A percentile compares a stretch with the other conserved stretches of the same genome.
These are phyloP conservation scores for Blakeslea trispora DNA, from an alignment of 371 early-diverging fungal genomes.

Conservation along the genomic window DNA sequence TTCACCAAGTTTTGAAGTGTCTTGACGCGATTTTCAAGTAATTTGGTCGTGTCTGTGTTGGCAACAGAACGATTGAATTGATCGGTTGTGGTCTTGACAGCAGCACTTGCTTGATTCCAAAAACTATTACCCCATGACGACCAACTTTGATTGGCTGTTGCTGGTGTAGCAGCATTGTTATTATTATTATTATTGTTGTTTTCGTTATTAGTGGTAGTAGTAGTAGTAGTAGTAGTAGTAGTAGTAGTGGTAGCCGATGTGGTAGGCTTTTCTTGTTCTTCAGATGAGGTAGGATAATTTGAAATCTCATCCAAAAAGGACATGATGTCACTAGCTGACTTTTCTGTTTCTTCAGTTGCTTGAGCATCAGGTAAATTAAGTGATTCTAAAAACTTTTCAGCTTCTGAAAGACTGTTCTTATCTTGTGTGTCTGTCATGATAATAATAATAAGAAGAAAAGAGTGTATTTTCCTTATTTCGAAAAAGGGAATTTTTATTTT, in stretches of 20 bases:
- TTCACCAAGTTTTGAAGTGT: slow-evolving; percentile 53
- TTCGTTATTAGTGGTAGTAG: neutral
- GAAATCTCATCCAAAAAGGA: slow-evolving; percentile 55
- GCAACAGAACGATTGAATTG: slow-evolving; percentile 43
- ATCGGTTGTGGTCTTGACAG: slow-evolving; percentile 54
- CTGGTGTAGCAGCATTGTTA: too few species aligned
- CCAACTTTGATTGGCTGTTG: slow-evolving; percentile 28
- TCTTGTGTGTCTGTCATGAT: slow-evolving; percentile 9
- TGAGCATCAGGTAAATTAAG: slow-evolving; percentile 40
- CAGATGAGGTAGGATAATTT: slow-evolving; percentile 28
- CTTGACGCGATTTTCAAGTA: slow-evolving; percentile 63
- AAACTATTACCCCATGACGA: slow-evolving; percentile 53
- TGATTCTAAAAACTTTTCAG: slow-evolving; percentile 53
- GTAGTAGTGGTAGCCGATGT: too few species aligned
- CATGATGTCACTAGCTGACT: slow-evolving; percentile 52
- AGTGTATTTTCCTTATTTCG: too few species aligned
- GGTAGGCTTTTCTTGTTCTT: neutral
- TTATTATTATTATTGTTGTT: neutral
- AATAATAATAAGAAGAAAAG: too few species aligned
- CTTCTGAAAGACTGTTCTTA: slow-evolving; percentile 44
- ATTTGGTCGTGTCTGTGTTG: slow-evolving; percentile 37
- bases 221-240: too few species aligned
- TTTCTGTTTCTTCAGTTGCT: slow-evolving; percentile 8
- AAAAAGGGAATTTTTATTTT: neutral
- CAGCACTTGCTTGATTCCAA: slow-evolving; percentile 53